Percentiles rank a stretch among this genome's conserved stretches.
Conservation (phyloP, 2,329 filamentous ascomycete species). For the Ceratocystis cacaofunesta region DNA sequence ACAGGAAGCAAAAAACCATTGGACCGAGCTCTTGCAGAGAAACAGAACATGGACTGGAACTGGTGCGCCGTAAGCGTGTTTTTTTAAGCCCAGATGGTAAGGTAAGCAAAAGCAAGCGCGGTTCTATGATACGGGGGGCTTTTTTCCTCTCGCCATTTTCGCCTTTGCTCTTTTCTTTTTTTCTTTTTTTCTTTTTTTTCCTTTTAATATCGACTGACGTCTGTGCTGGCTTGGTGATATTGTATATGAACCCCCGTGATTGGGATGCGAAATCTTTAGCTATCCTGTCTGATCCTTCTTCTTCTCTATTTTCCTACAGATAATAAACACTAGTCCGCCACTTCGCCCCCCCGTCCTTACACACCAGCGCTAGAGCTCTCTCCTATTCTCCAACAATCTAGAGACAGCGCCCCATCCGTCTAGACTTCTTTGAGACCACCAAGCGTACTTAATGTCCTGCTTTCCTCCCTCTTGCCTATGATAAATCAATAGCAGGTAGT, state of each 20-base stretch:
- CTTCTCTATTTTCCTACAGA: neutral
- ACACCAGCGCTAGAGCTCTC: neutral
- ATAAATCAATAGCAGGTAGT: neutral
- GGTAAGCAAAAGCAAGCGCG: too few relatives aligned
- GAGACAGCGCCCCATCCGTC: neutral
- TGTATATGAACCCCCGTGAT: neutral
- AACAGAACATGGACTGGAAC: too few relatives aligned
- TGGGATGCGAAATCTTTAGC: neutral
- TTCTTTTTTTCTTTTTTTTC: neutral
- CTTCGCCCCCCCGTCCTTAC: neutral
- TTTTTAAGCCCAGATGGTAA: too few relatives aligned
- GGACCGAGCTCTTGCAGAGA: neutral
- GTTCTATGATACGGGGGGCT: neutral
- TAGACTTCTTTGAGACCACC: neutral
- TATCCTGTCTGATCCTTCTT: neutral
- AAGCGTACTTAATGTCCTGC: neutral
- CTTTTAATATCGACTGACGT: neutral
- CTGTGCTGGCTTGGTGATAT: slow-evolving; percentile 4
- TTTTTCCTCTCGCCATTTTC: neutral
- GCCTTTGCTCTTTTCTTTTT: neutral
- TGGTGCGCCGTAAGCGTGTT: too few relatives aligned
- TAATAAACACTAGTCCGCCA: neutral
- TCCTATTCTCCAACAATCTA: neutral
- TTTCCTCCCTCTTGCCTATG: neutral
- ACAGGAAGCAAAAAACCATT: neutral